Base-by-base conservation (phyloP, 371 early-diverging fungal species). In the Mortierella sp. region DNA sequence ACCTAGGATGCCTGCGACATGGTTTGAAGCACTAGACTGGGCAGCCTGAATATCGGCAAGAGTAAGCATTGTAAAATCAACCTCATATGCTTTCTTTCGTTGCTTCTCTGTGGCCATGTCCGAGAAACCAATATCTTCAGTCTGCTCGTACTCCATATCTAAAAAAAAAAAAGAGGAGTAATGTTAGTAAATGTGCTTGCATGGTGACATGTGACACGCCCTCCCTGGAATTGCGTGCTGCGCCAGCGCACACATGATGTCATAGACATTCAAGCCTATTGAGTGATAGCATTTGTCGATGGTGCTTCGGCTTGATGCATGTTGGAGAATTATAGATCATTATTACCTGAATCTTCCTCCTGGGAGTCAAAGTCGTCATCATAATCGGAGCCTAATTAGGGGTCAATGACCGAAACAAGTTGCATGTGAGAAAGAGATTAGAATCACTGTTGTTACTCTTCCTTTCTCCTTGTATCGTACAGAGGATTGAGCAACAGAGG, bases 1-100 rank as follows among this genome's bases (percentile, higher is more conserved):
- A 19, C 94, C 96, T 64, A 90, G 82, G 43, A 95, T 87, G 19
- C 84, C 86, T 7, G 89, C 65, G 0, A 93, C 92, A 32, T 92
- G 90, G 29, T 23, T 66, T 13, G 90, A 76, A 47, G 92, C 91
- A 19, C 68, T 73, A 5, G 75, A 42, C 61, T 93, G 93, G 35
- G 85, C 82, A 5, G 67, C 62, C 0, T 70, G 40, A 28, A 92
- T 89, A 17, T 89, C 92, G 19, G 82, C 28, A 2, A 83, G 65
- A 34, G 89, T 83, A 40, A 87, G 85, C 51, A 90, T 87, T 42
- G 67, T 77, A 70, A 87, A 96, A 54, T 93, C 94, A 9, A 94
- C 92, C 70, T 94, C 91, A 83, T 92, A 92, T 6, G 82, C 73
- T 71, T 91, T 91, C 61, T 74, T 84, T 17, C 53, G 79, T 31